Evolutionary conservation across 768 basidiomycete species (phyloP).

Genomic region (Hemileccinum impolitum): DNA sequence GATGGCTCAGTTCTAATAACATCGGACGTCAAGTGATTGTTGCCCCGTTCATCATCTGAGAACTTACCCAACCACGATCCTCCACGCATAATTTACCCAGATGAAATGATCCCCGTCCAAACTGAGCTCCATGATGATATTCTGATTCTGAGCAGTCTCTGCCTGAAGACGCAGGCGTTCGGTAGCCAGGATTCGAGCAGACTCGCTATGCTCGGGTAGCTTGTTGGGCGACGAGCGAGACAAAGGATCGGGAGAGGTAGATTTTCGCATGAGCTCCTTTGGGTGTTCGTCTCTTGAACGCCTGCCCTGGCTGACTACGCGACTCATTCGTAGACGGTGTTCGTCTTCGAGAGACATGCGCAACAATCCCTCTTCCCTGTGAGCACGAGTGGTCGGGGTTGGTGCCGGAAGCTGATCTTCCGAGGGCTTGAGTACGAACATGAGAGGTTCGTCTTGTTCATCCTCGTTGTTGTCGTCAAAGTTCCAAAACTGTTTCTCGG

Average conservation of each 20-base stretch:
- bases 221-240: constrained; percentile 39
- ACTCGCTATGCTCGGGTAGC: constrained; percentile 59
- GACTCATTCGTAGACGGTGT: constrained; percentile 43
- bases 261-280: constrained; percentile 43
- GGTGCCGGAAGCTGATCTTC: constrained; percentile 50
- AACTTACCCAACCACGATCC: constrained; percentile 82
- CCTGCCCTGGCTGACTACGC: constrained; percentile 49
- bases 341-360: constrained; percentile 34
- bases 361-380: constrained; percentile 35
- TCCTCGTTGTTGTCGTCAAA: constrained; percentile 91
- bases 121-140: constrained; percentile 92
- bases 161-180: constrained; percentile 88
- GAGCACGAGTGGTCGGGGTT: constrained; percentile 37
- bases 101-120: constrained; percentile 92
- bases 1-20: constrained; percentile 73
- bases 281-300: constrained; percentile 57
- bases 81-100: constrained; percentile 97
- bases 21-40: constrained; percentile 12
- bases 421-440: constrained; percentile 89
- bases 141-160: constrained; percentile 93
- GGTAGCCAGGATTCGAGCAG: constrained; percentile 80
- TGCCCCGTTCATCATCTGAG: neutral
- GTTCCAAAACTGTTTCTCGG: constrained; percentile 99
- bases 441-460: constrained; percentile 86
- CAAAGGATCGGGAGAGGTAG: constrained; percentile 35